Base-by-base conservation (phyloP, 2,329 filamentous ascomycete species). In the Aspergillus sp. region DNA sequence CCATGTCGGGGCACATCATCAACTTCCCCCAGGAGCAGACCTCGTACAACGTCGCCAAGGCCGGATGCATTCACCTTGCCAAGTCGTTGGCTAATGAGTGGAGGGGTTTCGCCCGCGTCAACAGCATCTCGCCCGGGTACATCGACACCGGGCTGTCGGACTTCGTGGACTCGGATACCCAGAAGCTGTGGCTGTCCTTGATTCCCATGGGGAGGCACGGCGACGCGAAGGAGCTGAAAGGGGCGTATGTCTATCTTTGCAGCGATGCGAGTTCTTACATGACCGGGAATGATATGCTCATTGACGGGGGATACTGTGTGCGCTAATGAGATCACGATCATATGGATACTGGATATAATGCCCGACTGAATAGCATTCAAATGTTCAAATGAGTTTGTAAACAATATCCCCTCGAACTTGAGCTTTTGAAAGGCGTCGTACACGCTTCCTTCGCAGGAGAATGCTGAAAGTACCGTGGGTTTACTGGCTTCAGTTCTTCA, bases 81-180 rank as follows among this genome's bases (percentile, higher is more conserved):
- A 63, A 64, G 40, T 78, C 74, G 27, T 64, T 82, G 36, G 77
- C 78, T 49, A 80, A 78, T 55, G 78, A 82, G 59, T 82, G 78
- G 78, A 66, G 74, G 37, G 75, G 77, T 55, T 80, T 80, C 56
- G 77, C 77, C 29, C 71, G 77, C 45, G 76, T 79, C 49, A 81
- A 81, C 66, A 71, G 66, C 55, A 75, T 81, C 57, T 79, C 75
- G 3, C 77, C 77, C 4, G 77, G 77, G 33, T 80, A 80, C 61
- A 80, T 80, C 48, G 75, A 78, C 57, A 81, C 77, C 14, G 77
- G 75, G 40, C 63, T 80, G 32, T 75, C 71, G 39, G 75, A 80
- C 58, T 80, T 80, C 49, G 74, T 80, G 20, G 67, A 69, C 36
- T 55, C 75, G 63, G 59, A 75, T 41, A 63, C 60, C 1, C 71